Conservation (phyloP, 371 early-diverging fungal species). For the Cladochytrium tenue region DNA sequence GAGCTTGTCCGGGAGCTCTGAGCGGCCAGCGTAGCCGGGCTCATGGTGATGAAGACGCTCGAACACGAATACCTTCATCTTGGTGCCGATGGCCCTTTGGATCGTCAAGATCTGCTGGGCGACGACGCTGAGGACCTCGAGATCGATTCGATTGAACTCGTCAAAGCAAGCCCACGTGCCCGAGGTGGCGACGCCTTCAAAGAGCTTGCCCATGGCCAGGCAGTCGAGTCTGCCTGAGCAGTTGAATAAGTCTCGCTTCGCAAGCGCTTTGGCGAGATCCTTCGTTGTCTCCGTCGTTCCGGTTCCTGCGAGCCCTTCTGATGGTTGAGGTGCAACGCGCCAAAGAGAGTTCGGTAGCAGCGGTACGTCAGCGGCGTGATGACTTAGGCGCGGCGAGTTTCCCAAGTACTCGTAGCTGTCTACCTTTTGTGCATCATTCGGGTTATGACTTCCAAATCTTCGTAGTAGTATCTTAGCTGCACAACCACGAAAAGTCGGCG, state of each 20-base stretch:
- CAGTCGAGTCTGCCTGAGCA: constrained; percentile 55
- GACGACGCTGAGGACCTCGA: constrained; percentile 55
- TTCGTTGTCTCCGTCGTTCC: constrained; percentile 68
- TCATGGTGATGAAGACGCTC: constrained; percentile 62
- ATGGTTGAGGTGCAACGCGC: constrained; percentile 58
- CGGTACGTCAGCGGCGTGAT: constrained; percentile 61
- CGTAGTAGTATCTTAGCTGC: constrained; percentile 37
- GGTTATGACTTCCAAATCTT: too few species aligned
- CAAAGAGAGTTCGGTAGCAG: constrained; percentile 56
- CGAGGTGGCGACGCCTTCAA: constrained; percentile 51
- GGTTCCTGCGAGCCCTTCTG: constrained; percentile 61
- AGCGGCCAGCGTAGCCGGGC: constrained; percentile 56
- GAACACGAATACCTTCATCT: constrained; percentile 43
- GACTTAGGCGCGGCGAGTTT: constrained; percentile 54
- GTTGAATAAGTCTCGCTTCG: constrained; percentile 57
- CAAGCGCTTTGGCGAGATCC: constrained; percentile 56
- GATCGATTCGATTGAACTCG: constrained; percentile 60
- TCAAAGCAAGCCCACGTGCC: constrained; percentile 61
- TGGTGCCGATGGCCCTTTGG: constrained; percentile 44
- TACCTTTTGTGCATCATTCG: constrained; percentile 33
- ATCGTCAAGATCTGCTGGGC: constrained; percentile 54
- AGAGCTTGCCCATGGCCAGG: constrained; percentile 58
- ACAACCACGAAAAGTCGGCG: too few species aligned
- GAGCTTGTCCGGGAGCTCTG: constrained; percentile 54
- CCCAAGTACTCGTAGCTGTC: constrained; percentile 62